Evolutionary conservation across 2,329 filamentous ascomycete genomes (phyloP).

Genomic region (Botrytis fabae): DNA sequence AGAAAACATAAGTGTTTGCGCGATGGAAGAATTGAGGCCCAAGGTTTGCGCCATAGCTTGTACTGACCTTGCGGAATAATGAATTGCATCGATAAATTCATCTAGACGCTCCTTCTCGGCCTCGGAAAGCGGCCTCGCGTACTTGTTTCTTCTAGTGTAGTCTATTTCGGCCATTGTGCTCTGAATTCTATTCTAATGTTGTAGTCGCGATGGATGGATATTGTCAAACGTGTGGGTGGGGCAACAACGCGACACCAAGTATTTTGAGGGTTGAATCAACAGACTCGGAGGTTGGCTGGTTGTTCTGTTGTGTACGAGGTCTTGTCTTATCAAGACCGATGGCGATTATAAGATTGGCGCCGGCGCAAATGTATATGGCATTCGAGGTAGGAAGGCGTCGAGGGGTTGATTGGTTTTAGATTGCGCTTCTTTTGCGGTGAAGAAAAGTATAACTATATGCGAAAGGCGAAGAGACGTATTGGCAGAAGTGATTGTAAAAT

Average conservation of each 20-base stretch:
- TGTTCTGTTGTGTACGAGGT: not conserved
- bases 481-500: not conserved
- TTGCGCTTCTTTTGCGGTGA: conserved; percentile 13
- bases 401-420: not conserved
- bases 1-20: conserved; percentile 27
- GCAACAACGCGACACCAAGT: conserved; percentile 8
- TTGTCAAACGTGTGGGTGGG: conserved; percentile 13
- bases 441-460: not conserved
- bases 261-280: not conserved
- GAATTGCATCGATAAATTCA: conserved; percentile 89
- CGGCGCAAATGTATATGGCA: conserved; percentile 9
- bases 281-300: not conserved
- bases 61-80: conserved; percentile 86
- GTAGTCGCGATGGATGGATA: conserved; percentile 7
- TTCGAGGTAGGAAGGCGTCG: not conserved
- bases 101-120: conserved; percentile 80
- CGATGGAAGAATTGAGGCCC: not conserved
- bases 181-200: not conserved
- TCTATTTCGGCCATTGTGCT: conserved; percentile 50
- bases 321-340: not conserved
- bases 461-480: not conserved
- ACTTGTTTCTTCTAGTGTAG: conserved; percentile 80
- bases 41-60: not conserved
- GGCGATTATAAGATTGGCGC: not conserved
- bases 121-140: conserved; percentile 77